Evolutionary conservation across 192 early-diverging fungal genomes (phyloP).

Genomic region (Globomyces pollinis-pini): DNA sequence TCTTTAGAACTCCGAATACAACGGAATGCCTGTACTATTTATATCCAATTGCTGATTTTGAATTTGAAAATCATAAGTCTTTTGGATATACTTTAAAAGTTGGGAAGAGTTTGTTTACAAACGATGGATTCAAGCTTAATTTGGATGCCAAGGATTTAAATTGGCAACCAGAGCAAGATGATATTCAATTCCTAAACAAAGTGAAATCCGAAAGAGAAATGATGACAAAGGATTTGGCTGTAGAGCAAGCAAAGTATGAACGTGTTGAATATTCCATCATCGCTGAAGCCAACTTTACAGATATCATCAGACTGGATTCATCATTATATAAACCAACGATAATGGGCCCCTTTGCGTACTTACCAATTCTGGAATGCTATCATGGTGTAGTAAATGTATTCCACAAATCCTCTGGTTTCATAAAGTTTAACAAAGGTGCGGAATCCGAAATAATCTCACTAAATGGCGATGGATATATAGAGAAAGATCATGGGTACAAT

Average conservation of each 20-base stretch:
- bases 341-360: slow-evolving; percentile 37
- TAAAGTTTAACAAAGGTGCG: slow-evolving; percentile 14
- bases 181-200: slow-evolving; percentile 14
- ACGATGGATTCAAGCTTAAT: slow-evolving; percentile 25
- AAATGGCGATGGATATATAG: slow-evolving; percentile 36
- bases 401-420: slow-evolving; percentile 17
- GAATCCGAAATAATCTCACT: slow-evolving; percentile 9
- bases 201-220: slow-evolving; percentile 4
- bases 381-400: slow-evolving; percentile 37
- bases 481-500: slow-evolving; percentile 46
- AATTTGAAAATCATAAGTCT: slow-evolving; percentile 2
- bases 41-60: slow-evolving; percentile 27
- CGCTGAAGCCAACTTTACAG: slow-evolving; percentile 4
- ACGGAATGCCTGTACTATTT: slow-evolving; percentile 30
- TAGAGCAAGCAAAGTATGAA: slow-evolving; percentile 3
- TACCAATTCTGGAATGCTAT: slow-evolving; percentile 42
- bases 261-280: not conserved
- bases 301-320: slow-evolving; percentile 21
- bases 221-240: not conserved
- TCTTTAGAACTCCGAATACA: slow-evolving; percentile 8
- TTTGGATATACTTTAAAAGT: not conserved
- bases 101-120: slow-evolving; percentile 25
- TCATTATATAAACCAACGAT: slow-evolving; percentile 19
- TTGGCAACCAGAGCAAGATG: slow-evolving; percentile 21
- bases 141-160: slow-evolving; percentile 24